phyloP scores from a whole-genome alignment of 495 filamentous ascomycete species.

The Patellaria atrata region DNA sequence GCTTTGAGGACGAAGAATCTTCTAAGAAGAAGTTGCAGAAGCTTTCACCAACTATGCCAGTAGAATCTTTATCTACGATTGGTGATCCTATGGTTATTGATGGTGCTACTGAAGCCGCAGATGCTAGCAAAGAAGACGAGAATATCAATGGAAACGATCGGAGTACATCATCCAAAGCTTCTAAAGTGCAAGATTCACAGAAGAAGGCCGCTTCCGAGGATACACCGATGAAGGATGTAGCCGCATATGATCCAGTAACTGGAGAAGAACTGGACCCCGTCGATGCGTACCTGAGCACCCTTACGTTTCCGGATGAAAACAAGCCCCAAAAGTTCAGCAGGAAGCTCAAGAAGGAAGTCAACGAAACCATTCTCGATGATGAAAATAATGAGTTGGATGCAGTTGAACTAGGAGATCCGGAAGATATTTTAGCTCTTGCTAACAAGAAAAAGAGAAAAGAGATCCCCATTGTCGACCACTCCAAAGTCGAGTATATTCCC shows the following conservation, averaged over 20 bases:
- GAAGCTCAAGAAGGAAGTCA: conserved; percentile 42
- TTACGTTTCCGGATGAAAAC: conserved; percentile 41
- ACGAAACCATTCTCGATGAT: conserved; percentile 74
- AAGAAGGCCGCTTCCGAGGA: conserved; percentile 23
- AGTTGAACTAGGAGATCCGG: conserved; percentile 56
- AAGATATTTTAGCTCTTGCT: conserved; percentile 75
- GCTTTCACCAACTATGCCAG: conserved; percentile 16
- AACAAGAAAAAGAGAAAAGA: conserved; percentile 96
- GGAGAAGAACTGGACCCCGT: conserved; percentile 75
- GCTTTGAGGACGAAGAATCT: conserved; percentile 78
- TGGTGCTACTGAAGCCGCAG: conserved; percentile 61
- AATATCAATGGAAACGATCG: conserved; percentile 67
- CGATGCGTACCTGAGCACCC: conserved; percentile 86
- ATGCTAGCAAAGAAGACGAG: conserved; percentile 74
- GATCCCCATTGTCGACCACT: conserved; percentile 70
- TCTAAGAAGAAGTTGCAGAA: conserved; percentile 44
- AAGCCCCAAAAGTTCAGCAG: conserved; percentile 11
- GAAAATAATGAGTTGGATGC: conserved; percentile 67
- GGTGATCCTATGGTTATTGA: conserved; percentile 46
- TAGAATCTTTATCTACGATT: conserved; percentile 14
- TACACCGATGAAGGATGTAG: conserved; percentile 30
- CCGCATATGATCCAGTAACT: conserved; percentile 23
- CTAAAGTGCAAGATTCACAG: conserved; percentile 28
- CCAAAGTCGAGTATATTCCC: conserved; percentile 66
- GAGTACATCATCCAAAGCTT: no score